Base-by-base conservation (phyloP, 2,329 filamentous ascomycete species). In the Penicillium occitanis region DNA sequence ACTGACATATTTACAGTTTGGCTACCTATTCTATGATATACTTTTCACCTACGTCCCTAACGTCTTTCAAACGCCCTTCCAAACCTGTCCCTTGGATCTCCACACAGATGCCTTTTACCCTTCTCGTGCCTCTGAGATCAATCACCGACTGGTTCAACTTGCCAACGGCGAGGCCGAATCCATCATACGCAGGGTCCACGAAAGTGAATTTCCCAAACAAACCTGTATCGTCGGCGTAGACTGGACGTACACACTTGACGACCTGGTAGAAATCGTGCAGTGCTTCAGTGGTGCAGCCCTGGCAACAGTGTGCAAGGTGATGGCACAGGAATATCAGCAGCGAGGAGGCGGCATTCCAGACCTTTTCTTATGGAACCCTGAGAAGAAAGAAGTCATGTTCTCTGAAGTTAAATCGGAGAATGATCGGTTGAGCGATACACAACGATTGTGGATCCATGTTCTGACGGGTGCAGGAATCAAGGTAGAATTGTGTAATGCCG, bases 391-490 rank as follows among this genome's bases (percentile, higher is more conserved):
- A 74, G 88, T 91, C 69, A 89, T 92, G 85, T 94, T 95, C 77
- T 85, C 85, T 4, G 90, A 92, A 77, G 90, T 93, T 66, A 93
- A 93, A 81, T 91, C 88, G 70, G 89, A 88, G 75, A 97, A 97
- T 78, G 95, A 99, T 83, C 88, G 93, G 46, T 82, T 99, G 73
- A 98, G 94, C 78, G 95, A 99, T 81, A 96, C 93, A 19, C 95
- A 99, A 81, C 84, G 95, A 71, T 84, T 99, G 70, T 99, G 95
- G 95, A 97, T 98, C 73, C 92, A 98, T 82, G 92, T 97, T 7
- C 84, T 99, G 63, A 90, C 89, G 7, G 89, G 90, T 1, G 93
- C 93, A 1, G 94, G 95, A 2, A 86, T 98, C 46, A 87, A 85
- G 70, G 94, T 98, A 33, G 93, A 96, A 72, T 82, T 98, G 69